phyloP scores from a whole-genome alignment of 208 protist species.

The Wallacemonas sp. region DNA sequence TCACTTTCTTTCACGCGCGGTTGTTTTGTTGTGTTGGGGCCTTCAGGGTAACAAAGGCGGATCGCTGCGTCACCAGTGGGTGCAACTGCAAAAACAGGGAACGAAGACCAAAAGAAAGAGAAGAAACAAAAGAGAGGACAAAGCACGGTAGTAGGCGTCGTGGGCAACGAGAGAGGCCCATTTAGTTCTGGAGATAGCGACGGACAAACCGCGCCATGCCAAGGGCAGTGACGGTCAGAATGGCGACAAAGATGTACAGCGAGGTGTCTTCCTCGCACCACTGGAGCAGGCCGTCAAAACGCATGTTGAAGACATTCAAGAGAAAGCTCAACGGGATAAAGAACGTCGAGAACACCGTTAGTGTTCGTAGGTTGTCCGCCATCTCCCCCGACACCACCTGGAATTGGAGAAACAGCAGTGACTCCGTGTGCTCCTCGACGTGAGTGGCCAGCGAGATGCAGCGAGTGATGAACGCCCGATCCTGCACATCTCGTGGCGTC shows the following conservation, averaged over 20 bases:
- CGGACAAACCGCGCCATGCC: slow-evolving; percentile 26
- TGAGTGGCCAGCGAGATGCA: slow-evolving; percentile 30
- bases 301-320: slow-evolving; percentile 38
- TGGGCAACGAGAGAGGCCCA: too few species aligned
- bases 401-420: slow-evolving; percentile 57
- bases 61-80: too few species aligned
- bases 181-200: not conserved
- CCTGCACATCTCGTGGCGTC: not conserved
- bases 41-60: too few species aligned
- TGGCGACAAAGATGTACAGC: slow-evolving; percentile 13
- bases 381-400: slow-evolving; percentile 49
- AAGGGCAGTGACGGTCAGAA: slow-evolving; percentile 15
- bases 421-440: slow-evolving; percentile 56
- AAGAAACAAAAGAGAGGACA: not conserved
- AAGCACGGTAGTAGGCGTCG: too few species aligned
- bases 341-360: slow-evolving; percentile 63
- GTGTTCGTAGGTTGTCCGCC: slow-evolving; percentile 48
- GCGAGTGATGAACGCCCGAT: slow-evolving; percentile 1
- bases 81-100: too few species aligned
- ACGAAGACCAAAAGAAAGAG: not conserved
- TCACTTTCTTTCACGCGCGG: too few species aligned
- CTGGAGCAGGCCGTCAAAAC: slow-evolving; percentile 19
- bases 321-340: slow-evolving; percentile 69
- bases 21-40: too few species aligned
- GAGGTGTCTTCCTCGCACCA: slow-evolving; percentile 1